phyloP scores from a whole-genome alignment of 768 basidiomycete species.

The Gloeophyllum trabeum region DNA sequence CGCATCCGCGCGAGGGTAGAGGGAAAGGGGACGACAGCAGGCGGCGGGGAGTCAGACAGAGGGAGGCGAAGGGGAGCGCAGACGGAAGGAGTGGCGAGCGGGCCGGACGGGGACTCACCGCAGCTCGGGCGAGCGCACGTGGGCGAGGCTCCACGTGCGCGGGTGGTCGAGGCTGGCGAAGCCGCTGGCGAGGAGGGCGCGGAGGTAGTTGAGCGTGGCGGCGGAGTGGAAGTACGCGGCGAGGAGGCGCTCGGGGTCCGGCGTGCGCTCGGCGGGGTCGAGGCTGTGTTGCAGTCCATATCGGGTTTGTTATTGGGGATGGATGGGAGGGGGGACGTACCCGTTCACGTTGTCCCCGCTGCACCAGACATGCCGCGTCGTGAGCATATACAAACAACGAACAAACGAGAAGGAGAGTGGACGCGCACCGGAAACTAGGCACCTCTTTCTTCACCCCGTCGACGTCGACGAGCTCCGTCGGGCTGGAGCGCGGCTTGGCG shows the following conservation, averaged over 20 bases:
- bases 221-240: conserved; percentile 97
- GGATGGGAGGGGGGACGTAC: conserved; percentile 29
- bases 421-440: conserved; percentile 72
- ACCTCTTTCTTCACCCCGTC: conserved; percentile 73
- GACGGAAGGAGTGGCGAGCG: background rate
- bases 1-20: no score
- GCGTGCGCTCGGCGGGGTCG: conserved; percentile 66
- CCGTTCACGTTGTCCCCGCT: conserved; percentile 98
- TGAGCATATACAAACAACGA: background rate
- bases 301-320: no score
- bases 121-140: conserved; percentile 78
- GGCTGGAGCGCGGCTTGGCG: conserved; percentile 85
- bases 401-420: background rate
- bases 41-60: background rate
- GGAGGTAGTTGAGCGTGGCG: conserved; percentile 86
- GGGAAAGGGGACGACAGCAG: no score
- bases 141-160: conserved; percentile 82
- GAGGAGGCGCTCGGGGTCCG: conserved; percentile 84
- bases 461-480: conserved; percentile 67
- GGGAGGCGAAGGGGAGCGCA: background rate
- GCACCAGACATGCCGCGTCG: conserved; percentile 1
- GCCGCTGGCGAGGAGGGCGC: conserved; percentile 80
- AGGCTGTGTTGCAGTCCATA: conserved; percentile 36
- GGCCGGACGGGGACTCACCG: conserved; percentile 24
- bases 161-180: conserved; percentile 92